Evolutionary conservation across 2,329 filamentous ascomycete genomes (phyloP), one percentile per base, ranked within the genome.

Genomic region (Nemania abortiva): DNA sequence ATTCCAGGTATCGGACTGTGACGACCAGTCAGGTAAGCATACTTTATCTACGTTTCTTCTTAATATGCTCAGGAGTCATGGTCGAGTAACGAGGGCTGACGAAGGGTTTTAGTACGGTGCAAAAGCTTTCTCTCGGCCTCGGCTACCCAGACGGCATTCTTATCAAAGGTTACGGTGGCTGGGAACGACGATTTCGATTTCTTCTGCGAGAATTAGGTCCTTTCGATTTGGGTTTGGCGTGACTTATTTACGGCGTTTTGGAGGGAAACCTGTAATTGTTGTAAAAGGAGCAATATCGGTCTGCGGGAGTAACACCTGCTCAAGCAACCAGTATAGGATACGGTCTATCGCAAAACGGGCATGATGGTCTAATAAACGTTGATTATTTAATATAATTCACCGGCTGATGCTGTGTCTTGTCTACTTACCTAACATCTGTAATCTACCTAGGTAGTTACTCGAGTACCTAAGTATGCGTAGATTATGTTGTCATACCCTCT

Each of bases 1-100:
- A 56, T 81, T 85, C 62, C 68, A 72, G 6, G 84, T 86, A 0
- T 68, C 75, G 37, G 81, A 85, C 31, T 87, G 84, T 65, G 83
- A 86, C 63, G 71, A 77, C 18, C 85, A 87, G 72, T 79, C 78
- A 45, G 76, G 84, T 86, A 55, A 77, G 84, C 78, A 50, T 61
- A 49, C 37, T 18, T 42, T 49, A 65, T 53, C 47, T 61, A 53
- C 29, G 7, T 20, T 58, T 4, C 27, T 31, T 27, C 24, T 6
- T n/a, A 6, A 53, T 4, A 65, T 50, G 4, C 15, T 13, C 20
- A 55, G 18, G 42, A 29, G 29, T 47, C 4, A 29, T 22, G 3
- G 6, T 18, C 42, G 3, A 5, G 24, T 18, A 27, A 37, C 27
- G 49, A 68, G 47, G 15, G 42, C 58, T 70, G 56, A 70, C 50